These are phyloP conservation scores for Pseudogymnoascus sp. DNA, from an alignment of 2,329 filamentous ascomycete species.

Conservation along the genomic window DNA sequence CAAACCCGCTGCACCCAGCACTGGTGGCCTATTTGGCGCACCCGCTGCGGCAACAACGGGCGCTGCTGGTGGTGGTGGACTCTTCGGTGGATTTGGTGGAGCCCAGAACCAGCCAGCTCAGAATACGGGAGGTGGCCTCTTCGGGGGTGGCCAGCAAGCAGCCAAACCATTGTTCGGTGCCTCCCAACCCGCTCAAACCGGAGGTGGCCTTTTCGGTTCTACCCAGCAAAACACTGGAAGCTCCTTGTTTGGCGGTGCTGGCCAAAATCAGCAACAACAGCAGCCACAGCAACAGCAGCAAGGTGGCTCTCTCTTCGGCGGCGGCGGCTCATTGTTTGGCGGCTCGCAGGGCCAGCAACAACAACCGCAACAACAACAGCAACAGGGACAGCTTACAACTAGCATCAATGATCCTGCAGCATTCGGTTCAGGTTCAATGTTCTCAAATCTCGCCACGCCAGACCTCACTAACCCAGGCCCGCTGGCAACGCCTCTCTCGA, in stretches of 20 bases:
- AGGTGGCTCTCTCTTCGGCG: constrained; percentile 53
- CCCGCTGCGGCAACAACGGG: constrained; percentile 28
- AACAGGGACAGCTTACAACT: constrained; percentile 60
- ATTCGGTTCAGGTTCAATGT: constrained; percentile 82
- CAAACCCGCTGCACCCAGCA: constrained; percentile 30
- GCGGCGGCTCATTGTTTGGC: constrained; percentile 53
- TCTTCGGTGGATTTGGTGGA: constrained; percentile 28
- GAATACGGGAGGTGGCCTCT: constrained; percentile 40
- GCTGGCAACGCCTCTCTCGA: constrained; percentile 79
- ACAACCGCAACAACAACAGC: constrained; percentile 42
- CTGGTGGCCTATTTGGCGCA: constrained; percentile 35
- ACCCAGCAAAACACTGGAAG: constrained; percentile 31
- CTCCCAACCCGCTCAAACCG: constrained; percentile 32
- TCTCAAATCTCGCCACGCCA: constrained; percentile 59
- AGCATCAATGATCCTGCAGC: constrained; percentile 79
- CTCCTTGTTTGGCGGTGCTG: constrained; percentile 23
- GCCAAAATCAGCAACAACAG: constrained; percentile 26
- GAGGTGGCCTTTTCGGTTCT: constrained; percentile 46
- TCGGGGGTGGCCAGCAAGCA: constrained; percentile 44
- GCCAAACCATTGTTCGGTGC: constrained; percentile 49
- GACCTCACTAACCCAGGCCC: constrained; percentile 71
- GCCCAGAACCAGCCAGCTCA: constrained; percentile 31
- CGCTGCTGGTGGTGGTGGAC: constrained; percentile 32
- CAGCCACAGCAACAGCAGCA: constrained; percentile 40
- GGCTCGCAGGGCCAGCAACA: constrained; percentile 41